Base-by-base conservation (phyloP, 139 green algal species). In the Zygnema cylindricum region DNA sequence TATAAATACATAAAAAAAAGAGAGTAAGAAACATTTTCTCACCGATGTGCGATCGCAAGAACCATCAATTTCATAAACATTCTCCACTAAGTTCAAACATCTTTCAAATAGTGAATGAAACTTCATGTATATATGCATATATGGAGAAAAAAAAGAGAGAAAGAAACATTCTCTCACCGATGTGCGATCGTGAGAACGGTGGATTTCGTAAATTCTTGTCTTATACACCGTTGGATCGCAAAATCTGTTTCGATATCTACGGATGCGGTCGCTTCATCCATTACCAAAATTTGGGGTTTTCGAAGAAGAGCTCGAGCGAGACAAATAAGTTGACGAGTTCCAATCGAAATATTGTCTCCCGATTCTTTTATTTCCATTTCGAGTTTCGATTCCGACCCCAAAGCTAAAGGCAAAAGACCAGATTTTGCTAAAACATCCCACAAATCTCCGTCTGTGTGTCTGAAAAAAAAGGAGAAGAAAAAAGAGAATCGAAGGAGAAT, bases 281-380 rank as follows among this genome's bases (percentile, higher is more conserved):
- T 90, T 84, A 98, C 36, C 11, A 90, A 39, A 40, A 99, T 88
- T 35, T 90, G 92, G 0, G 87, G 93, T 78, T 93, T 87, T 83
- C 92, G 93, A 73, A 98, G 86, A 84, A 98, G 94, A 21, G 95
- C 96, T 23, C 96, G 92, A 1, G 95, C 95, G 87, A 98, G 93
- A 75, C 94, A 96, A 43, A 98, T 88, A 69, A 99, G 95, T 93
- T 99, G 96, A 76, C 96, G 94, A 94, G 98, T 95, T 0, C 97
- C 97, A 38, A 95, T 85, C 1, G 81, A 94, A 77, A 98, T 96
- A 91, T 97, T 97, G 33, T 92, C 93, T 79, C 97, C 97, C 49
- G 94, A 95, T 82, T 98, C 96, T 0, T 92, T 86, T 54, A 98
- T 90, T 91, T 32, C 71, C 25, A 39, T 32, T 7, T 89, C 75